Evolutionary conservation across 1,284 basidiomycete genomes (phyloP).

Genomic region (Vanrija pseudolonga): DNA sequence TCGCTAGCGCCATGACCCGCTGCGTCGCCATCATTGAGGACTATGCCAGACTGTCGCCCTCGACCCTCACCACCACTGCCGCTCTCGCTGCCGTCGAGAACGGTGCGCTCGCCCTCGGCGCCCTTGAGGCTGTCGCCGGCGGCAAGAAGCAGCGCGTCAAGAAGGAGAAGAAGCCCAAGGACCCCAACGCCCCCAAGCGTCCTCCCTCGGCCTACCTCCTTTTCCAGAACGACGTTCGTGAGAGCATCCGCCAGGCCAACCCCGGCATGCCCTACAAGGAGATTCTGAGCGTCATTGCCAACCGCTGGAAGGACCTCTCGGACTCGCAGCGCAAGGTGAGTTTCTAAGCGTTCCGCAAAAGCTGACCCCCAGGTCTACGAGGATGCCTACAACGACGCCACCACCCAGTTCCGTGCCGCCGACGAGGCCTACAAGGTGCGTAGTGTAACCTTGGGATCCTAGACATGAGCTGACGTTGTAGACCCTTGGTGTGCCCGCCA

Average conservation of each 20-base stretch:
- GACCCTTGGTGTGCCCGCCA: too few relatives aligned
- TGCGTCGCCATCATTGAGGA: slow-evolving; percentile 46
- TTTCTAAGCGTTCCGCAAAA: too few relatives aligned
- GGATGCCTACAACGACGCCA: slow-evolving; percentile 25
- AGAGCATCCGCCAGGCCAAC: slow-evolving; percentile 56
- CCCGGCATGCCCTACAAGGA: slow-evolving; percentile 68
- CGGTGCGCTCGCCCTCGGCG: slow-evolving; percentile 15
- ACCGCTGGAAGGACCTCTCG: slow-evolving; percentile 67
- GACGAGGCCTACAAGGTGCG: slow-evolving; percentile 32
- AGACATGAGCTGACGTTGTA: background rate
- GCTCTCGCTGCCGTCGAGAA: slow-evolving; percentile 18
- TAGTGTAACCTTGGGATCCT: background rate
- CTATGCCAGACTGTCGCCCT: slow-evolving; percentile 43
- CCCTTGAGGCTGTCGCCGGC: slow-evolving; percentile 18
- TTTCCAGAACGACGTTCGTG: slow-evolving; percentile 89
- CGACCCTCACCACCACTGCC: slow-evolving; percentile 21
- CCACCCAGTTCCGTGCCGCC: slow-evolving; percentile 21
- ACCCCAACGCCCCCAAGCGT: slow-evolving; percentile 91
- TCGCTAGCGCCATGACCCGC: slow-evolving; percentile 46
- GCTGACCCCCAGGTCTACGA: slow-evolving; percentile 24
- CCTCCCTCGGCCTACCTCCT: slow-evolving; percentile 92
- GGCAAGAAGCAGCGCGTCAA: slow-evolving; percentile 30
- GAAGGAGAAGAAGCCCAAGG: slow-evolving; percentile 58
- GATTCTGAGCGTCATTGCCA: slow-evolving; percentile 66
- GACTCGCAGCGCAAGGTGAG: slow-evolving; percentile 68